phyloP scores from a whole-genome alignment of 352 stramenopile species.

The Phytopythium cucurbitacearum region DNA sequence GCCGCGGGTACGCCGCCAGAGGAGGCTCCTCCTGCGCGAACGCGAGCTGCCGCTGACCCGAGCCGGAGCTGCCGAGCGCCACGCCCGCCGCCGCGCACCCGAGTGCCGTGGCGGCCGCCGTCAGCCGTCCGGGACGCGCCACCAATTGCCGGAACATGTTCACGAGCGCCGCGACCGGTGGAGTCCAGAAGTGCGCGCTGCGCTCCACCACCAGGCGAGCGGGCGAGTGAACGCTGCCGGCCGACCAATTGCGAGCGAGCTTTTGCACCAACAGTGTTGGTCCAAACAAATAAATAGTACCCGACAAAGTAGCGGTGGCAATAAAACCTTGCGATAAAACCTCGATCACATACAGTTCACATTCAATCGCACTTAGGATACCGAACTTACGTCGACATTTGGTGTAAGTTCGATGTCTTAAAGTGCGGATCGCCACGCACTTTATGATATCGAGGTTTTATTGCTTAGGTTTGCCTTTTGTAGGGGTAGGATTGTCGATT shows the following conservation, averaged over 20 bases:
- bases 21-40: constrained; percentile 42
- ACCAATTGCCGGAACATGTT: constrained; percentile 72
- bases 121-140: constrained; percentile 42
- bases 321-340: too few species aligned
- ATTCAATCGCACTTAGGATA: too few species aligned
- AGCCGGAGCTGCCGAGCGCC: constrained; percentile 29
- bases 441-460: too few species aligned
- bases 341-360: too few species aligned
- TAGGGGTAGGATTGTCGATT: too few species aligned
- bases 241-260: background rate
- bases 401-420: too few species aligned
- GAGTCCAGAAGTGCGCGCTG: background rate
- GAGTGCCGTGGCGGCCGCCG: constrained; percentile 43
- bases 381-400: too few species aligned
- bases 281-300: too few species aligned
- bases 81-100: constrained; percentile 40
- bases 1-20: constrained; percentile 31
- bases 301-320: too few species aligned
- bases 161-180: background rate
- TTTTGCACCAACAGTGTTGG: background rate
- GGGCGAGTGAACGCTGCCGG: background rate
- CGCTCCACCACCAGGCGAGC: too few species aligned
- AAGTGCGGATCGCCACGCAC: too few species aligned
- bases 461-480: too few species aligned
- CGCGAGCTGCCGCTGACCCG: constrained; percentile 24